Base-by-base conservation (phyloP, 768 basidiomycete species). In the Leccinum arenicola region DNA sequence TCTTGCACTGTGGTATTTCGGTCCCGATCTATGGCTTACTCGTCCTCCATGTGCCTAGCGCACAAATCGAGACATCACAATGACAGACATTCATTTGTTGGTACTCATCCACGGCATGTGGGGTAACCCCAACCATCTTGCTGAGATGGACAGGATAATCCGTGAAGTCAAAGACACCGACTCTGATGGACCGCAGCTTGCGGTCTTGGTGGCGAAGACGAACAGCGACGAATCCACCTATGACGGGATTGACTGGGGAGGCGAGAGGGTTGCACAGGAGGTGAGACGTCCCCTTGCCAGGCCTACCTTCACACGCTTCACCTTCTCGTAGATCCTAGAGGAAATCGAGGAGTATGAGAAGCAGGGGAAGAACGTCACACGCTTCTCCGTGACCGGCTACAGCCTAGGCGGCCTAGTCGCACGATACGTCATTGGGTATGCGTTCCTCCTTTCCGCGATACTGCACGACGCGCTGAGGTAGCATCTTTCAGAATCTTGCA, bases 161-260 rank as follows among this genome's bases (percentile, higher is more conserved):
- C 70, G 70, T 21, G 82, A 87, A 64, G 81, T 74, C 10, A 75
- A 70, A 19, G 64, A 69, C 1, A 55, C 58, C 4, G 64, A 69
- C 2, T 68, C 68, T 15, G 65, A 75, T 21, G 74, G 75, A 11
- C 70, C 75, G n/a, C 68, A 77, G 58, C 77, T 94, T 6, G 82
- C 84, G 36, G 77, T 90, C 27, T 72, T 91, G n/a, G 68, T 84
- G 0, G 82, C 90, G 3, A 75, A 89, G 64, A 82, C 86, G 3
- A 89, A 91, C 68, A 68, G 76, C 17, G 84, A 84, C 31, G 81
- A 84, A 29, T 80, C 80, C 10, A 91, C 89, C 1, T 93, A 92
- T 64, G 91, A 93, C 63, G 91, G 91, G 1, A 83, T 93, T 23
- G 91, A 93, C 68, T 89, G 89, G 84, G 87, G 90, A 58, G 88